phyloP scores from a whole-genome alignment of 495 filamentous ascomycete species.

The Penicillium coprophilum region DNA sequence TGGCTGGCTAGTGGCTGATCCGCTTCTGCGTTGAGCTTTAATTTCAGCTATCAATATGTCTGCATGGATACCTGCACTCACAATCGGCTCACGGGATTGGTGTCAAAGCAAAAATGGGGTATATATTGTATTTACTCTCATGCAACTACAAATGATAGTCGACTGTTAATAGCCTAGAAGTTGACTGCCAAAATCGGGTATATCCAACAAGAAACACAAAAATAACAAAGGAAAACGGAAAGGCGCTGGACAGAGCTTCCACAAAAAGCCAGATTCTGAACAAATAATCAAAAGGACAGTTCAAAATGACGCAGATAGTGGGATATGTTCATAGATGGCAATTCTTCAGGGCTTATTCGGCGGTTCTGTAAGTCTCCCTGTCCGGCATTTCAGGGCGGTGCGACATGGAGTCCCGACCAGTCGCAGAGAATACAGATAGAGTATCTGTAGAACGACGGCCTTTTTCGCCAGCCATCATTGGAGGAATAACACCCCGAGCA shows the following conservation, averaged over 20 bases:
- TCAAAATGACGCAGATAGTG: not conserved
- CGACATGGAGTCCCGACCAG: constrained; percentile 12
- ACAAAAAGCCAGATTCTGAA: not conserved
- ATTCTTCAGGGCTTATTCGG: constrained; percentile 19
- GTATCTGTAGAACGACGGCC: constrained; percentile 32
- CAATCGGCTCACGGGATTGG: no score
- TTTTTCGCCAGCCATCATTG: constrained; percentile 20
- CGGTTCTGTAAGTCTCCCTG: constrained; percentile 31
- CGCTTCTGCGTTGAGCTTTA: not conserved
- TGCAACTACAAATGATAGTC: not conserved
- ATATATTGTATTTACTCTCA: constrained; percentile 6
- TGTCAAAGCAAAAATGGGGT: not conserved
- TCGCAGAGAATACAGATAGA: constrained; percentile 19
- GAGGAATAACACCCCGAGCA: constrained; percentile 32
- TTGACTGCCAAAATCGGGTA: constrained; percentile 16
- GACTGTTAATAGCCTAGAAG: no score
- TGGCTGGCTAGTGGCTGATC: constrained; percentile 2
- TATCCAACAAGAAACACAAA: constrained; percentile 11
- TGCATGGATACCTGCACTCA: no score
- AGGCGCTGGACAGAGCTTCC: not conserved
- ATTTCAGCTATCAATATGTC: not conserved
- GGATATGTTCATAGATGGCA: constrained; percentile 7
- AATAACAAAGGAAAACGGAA: not conserved
- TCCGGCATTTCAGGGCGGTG: constrained; percentile 35
- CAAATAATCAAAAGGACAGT: not conserved